Conservation (phyloP, 202 grass and related monocot genomes). For the Bolboschoenoplectus hybrid region DNA sequence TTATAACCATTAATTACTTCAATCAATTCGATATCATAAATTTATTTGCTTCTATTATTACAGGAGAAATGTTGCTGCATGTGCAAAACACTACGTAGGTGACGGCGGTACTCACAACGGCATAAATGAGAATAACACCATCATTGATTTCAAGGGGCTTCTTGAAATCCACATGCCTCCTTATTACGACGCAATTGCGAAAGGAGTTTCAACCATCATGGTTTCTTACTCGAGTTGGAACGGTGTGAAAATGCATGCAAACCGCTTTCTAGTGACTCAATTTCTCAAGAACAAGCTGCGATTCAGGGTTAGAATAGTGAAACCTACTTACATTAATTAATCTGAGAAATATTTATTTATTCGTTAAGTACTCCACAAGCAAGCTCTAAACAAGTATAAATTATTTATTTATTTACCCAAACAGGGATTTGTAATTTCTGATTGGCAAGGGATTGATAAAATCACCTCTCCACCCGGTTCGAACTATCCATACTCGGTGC, state of each 20-base stretch:
- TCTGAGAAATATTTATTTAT: background rate
- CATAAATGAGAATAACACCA: slow-evolving; percentile 81
- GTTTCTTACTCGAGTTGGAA: slow-evolving; percentile 86
- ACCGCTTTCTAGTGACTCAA: slow-evolving; percentile 61
- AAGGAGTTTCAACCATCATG: slow-evolving; percentile 83
- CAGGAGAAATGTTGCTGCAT: slow-evolving; percentile 74
- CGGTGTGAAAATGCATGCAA: slow-evolving; percentile 79
- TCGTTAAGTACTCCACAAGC: background rate
- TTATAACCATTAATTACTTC: background rate
- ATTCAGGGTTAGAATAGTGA: slow-evolving; percentile 57
- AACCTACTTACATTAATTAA: slow-evolving; percentile 13
- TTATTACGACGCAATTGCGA: slow-evolving; percentile 63
- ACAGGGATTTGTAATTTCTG: slow-evolving; percentile 91
- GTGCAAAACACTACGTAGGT: slow-evolving; percentile 78
- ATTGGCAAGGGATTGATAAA: slow-evolving; percentile 76
- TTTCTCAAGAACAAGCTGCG: slow-evolving; percentile 75
- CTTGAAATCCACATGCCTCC: slow-evolving; percentile 78
- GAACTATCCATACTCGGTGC: slow-evolving; percentile 81
- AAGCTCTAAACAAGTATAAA: background rate
- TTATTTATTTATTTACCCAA: background rate
- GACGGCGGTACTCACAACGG: slow-evolving; percentile 66
- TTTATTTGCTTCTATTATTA: slow-evolving; percentile 1
- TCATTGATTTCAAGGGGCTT: slow-evolving; percentile 50
- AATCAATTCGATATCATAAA: background rate
- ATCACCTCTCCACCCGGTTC: slow-evolving; percentile 53